A percentile compares a stretch with the other conserved stretches of the same genome.
These are phyloP conservation scores for Phytophthora rubi DNA, from an alignment of 352 stramenopile genomes.

Conservation along the genomic window DNA sequence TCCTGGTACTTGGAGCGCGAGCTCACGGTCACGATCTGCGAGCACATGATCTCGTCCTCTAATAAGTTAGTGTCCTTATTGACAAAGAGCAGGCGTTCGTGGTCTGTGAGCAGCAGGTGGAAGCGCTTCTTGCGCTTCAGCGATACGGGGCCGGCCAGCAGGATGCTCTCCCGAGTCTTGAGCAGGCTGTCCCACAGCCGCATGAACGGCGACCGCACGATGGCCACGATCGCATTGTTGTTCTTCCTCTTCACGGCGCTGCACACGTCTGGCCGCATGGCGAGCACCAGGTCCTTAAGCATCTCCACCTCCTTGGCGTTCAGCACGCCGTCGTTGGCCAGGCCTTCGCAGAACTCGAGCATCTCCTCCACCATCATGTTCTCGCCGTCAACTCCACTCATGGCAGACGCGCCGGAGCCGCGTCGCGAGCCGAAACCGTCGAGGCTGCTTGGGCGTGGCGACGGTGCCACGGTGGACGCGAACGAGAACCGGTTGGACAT, in stretches of 20 bases:
- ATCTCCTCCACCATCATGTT: slow-evolving; percentile 82
- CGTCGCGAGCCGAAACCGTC: slow-evolving; percentile 45
- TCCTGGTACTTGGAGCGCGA: slow-evolving; percentile 81
- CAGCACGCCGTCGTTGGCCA: slow-evolving; percentile 59
- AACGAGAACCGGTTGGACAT: slow-evolving; percentile 79
- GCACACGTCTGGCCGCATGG: slow-evolving; percentile 78
- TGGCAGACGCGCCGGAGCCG: slow-evolving; percentile 49
- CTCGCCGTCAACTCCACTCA: slow-evolving; percentile 62
- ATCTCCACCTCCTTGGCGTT: slow-evolving; percentile 72
- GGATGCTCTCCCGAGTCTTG: slow-evolving; percentile 84
- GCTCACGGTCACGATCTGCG: slow-evolving; percentile 87
- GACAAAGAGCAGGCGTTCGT: slow-evolving; percentile 86
- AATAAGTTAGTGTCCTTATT: slow-evolving; percentile 91
- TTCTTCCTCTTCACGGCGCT: slow-evolving; percentile 82
- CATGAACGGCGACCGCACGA: slow-evolving; percentile 85
- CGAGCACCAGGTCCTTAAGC: slow-evolving; percentile 80
- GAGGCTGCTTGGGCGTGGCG: slow-evolving; percentile 47
- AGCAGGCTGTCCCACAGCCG: slow-evolving; percentile 83
- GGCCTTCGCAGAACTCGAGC: slow-evolving; percentile 83
- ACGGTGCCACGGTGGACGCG: slow-evolving; percentile 70
- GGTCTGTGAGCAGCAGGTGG: slow-evolving; percentile 83
- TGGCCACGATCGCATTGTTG: slow-evolving; percentile 81
- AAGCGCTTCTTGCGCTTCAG: slow-evolving; percentile 88
- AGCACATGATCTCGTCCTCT: slow-evolving; percentile 90
- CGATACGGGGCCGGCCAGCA: slow-evolving; percentile 80